Conservation (phyloP, 2,329 filamentous ascomycete species). For the Zasmidium cellare region DNA sequence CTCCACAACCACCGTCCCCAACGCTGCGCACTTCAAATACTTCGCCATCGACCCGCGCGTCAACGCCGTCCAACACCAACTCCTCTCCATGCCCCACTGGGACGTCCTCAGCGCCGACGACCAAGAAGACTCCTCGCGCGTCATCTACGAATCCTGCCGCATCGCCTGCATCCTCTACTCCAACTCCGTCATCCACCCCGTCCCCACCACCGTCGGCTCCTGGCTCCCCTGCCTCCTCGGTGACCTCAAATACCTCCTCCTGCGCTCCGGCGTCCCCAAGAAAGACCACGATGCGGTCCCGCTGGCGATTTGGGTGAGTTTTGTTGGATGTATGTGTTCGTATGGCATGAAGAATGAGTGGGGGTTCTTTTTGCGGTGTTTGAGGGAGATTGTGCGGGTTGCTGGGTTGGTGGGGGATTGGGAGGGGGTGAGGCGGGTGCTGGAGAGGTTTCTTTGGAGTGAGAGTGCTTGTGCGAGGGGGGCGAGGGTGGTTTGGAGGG, state of each 20-base stretch:
- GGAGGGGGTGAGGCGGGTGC: neutral
- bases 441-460: neutral
- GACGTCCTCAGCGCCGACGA: neutral
- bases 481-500: neutral
- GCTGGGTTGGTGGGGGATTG: neutral
- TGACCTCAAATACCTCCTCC: neutral
- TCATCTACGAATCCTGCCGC: neutral
- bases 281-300: neutral
- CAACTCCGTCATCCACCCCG: neutral
- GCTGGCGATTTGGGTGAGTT: neutral
- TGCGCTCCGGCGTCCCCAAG: neutral
- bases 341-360: neutral
- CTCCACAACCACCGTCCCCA: neutral
- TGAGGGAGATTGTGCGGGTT: neutral
- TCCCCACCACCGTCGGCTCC: neutral
- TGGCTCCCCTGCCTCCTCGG: neutral
- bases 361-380: neutral
- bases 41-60: neutral
- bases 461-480: neutral
- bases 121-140: neutral
- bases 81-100: neutral
- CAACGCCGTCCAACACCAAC: constrained; percentile 3
- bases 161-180: neutral
- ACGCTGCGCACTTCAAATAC: neutral
- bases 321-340: neutral